A percentile compares a stretch with the other conserved stretches of the same genome.
Evolutionary conservation across 2,329 filamentous ascomycete genomes (phyloP).

Genomic region (Fusarium succisae): DNA sequence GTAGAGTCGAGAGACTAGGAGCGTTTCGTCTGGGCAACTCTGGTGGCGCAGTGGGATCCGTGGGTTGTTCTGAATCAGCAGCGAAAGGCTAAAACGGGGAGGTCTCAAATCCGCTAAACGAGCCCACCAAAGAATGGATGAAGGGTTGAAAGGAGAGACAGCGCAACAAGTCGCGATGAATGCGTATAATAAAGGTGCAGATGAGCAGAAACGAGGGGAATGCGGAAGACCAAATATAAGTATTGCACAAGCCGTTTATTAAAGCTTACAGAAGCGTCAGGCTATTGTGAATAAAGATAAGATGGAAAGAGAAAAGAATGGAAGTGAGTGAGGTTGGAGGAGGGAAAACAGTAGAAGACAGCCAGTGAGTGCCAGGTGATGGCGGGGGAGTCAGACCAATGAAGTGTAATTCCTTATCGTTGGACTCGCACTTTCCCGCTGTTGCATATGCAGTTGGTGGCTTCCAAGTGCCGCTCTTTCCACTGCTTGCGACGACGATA

Average conservation of each 20-base stretch:
- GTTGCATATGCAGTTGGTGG: slow-evolving; percentile 1
- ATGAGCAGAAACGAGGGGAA: slow-evolving; percentile 1
- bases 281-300: slow-evolving; percentile 6
- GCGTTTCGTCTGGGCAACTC: slow-evolving; percentile 17
- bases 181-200: neutral
- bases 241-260: slow-evolving; percentile 17
- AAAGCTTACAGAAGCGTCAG: slow-evolving; percentile 12
- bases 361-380: slow-evolving; percentile 2
- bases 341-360: slow-evolving; percentile 7
- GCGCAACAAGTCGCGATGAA: slow-evolving; percentile 9
- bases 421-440: slow-evolving; percentile 3
- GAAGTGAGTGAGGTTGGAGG: slow-evolving; percentile 15
- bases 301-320: neutral
- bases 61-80: slow-evolving; percentile 28
- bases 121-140: slow-evolving; percentile 13
- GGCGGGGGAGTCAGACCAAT: slow-evolving; percentile 26
- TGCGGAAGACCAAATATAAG: neutral
- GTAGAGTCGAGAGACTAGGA: neutral
- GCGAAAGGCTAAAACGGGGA: slow-evolving; percentile 12
- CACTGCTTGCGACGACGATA: slow-evolving; percentile 15
- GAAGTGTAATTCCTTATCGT: slow-evolving; percentile 31
- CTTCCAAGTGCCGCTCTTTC: slow-evolving; percentile 20
- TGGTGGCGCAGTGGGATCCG: slow-evolving; percentile 35
- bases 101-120: slow-evolving; percentile 24
- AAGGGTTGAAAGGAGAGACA: slow-evolving; percentile 24